These are phyloP conservation scores for Thuidium tamariscinum DNA, from an alignment of 225 moss, liverwort and hornwort species.

Conservation along the genomic window DNA sequence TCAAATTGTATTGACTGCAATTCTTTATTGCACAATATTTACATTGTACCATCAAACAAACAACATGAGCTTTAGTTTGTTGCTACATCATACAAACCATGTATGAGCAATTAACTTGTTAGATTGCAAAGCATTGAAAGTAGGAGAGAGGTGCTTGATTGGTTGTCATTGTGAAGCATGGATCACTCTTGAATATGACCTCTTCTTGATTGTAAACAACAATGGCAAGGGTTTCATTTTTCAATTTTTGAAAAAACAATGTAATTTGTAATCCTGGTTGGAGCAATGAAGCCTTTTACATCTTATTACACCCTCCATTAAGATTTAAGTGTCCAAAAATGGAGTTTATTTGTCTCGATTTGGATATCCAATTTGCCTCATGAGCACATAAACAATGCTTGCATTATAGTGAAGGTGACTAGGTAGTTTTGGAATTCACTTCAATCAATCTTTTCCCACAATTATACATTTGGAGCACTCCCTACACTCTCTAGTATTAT, in stretches of 20 bases:
- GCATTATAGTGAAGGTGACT: neutral
- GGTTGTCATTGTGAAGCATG: neutral
- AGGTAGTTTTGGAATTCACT: neutral
- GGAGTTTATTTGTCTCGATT: accelerated
- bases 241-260: neutral
- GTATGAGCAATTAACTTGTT: neutral
- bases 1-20: neutral
- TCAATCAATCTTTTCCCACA: accelerated
- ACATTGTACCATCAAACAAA: neutral
- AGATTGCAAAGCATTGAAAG: neutral
- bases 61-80: neutral
- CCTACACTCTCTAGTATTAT: accelerated
- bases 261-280: no score
- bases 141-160: neutral
- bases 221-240: neutral
- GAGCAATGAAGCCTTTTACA: neutral
- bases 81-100: neutral
- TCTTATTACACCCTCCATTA: accelerated
- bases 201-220: accelerated
- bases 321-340: neutral
- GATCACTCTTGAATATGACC: neutral
- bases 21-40: neutral
- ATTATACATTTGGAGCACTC: neutral
- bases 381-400: neutral
- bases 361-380: neutral